Evolutionary conservation across 2,329 filamentous ascomycete species (phyloP).

Genomic region (Diplodia intermedia): DNA sequence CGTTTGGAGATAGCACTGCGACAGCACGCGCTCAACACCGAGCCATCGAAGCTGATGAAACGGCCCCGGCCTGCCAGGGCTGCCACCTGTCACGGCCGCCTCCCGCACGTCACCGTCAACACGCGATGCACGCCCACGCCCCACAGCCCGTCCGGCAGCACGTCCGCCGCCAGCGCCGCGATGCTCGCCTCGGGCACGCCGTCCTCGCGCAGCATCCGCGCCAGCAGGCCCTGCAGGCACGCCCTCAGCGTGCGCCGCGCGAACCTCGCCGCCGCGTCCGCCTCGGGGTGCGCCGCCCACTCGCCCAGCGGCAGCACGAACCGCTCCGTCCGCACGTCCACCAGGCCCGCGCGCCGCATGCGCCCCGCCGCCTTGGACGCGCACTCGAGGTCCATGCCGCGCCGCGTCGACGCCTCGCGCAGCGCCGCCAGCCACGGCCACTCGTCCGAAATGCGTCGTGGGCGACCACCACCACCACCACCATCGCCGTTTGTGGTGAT

Average conservation of each 20-base stretch:
- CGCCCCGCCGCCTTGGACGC: background rate
- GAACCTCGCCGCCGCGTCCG: background rate
- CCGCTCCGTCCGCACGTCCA: slow-evolving; percentile 8
- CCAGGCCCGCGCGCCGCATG: slow-evolving; percentile 7
- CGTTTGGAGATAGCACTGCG: background rate
- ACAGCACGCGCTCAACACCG: background rate
- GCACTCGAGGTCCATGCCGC: slow-evolving; percentile 12
- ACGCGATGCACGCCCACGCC: background rate
- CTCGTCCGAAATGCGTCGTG: background rate
- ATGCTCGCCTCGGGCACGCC: background rate
- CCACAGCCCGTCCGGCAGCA: slow-evolving; percentile 6
- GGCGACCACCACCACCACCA: too few species aligned
- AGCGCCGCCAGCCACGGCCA: background rate
- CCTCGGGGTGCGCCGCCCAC: slow-evolving; percentile 8
- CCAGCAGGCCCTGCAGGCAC: background rate
- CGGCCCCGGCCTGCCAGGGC: too few species aligned
- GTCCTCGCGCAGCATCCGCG: slow-evolving; percentile 1
- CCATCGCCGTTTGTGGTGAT: too few species aligned
- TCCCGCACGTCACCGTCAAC: background rate
- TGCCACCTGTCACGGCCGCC: background rate
- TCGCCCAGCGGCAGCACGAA: slow-evolving; percentile 11
- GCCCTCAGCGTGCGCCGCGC: slow-evolving; percentile 4
- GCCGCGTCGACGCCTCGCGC: background rate
- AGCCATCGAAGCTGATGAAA: too few species aligned
- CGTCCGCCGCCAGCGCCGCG: background rate